Base-by-base conservation (phyloP, 495 filamentous ascomycete species). In the Penicillium cinerascens region DNA sequence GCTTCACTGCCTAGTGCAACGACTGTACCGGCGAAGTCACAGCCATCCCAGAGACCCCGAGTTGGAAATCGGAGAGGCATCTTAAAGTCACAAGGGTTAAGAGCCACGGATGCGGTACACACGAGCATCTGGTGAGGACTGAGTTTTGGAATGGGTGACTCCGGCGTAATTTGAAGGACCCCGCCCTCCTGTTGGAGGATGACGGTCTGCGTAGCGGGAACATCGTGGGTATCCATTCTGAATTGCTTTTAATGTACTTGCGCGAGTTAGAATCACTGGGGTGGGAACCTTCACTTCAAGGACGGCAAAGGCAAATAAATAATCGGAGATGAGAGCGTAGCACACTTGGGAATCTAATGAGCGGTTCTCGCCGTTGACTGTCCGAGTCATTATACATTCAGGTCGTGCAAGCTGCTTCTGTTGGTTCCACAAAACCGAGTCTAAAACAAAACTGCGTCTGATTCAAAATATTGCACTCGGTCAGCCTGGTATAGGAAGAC, bases 41-140 rank as follows among this genome's bases (percentile, higher is more conserved):
- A 73, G 0, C 77, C 77, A 48, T 63, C 50, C 46, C 64, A 57
- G 4, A 60, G 66, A 2, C 75, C 76, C 2, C 60, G 63, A 1
- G 46, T 59, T 0, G 71, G 58, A 15, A 74, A 69, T 5, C 57
- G 47, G 16, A 58, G 53, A 9, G 63, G 56, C 61, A 75, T 72
- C 40, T 80, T 81, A 44, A 49, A 68, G 55, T 80, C 76, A 27
- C 54, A 66, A 0, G 75, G 76, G 50, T 79, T 82, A 6, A 82
- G 51, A 2, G 70, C 72, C 9, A 79, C 75, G 3, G 69, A 64
- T 8, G 49, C 44, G 10, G 67, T 68, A 18, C 64, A 44, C 7
- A 74, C 58, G 1, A 74, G 47, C 17, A 73, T 49, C 21, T 64
- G 36, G 11, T 60, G 40, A 1, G 63, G 52, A 2, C 18, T 35